Evolutionary conservation across 202 grass and related monocot genomes (phyloP).

Genomic region (Carex sylvatica): DNA sequence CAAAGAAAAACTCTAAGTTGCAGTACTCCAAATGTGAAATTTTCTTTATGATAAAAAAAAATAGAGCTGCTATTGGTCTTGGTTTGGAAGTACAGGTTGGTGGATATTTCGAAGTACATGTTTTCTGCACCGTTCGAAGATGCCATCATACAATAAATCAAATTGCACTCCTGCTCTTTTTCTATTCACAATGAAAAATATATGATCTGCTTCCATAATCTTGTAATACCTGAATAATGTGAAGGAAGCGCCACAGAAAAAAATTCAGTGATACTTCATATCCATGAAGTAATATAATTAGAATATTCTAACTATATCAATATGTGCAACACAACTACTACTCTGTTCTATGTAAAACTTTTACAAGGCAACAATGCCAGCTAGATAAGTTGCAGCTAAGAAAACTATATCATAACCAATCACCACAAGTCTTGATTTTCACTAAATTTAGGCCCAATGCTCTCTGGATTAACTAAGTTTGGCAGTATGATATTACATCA

Average conservation of each 20-base stretch:
- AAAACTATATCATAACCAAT: background rate
- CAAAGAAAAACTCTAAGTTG: constrained; percentile 11
- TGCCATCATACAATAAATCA: constrained; percentile 86
- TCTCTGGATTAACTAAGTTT: background rate
- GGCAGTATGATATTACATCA: background rate
- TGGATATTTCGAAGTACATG: constrained; percentile 57
- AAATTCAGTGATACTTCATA: background rate
- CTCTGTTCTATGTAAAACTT: background rate
- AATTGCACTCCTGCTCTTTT: constrained; percentile 95
- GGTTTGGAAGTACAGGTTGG: constrained; percentile 54
- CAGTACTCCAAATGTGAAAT: background rate
- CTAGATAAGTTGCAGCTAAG: background rate
- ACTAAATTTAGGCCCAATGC: constrained; percentile 6
- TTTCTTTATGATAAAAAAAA: constrained; percentile 10
- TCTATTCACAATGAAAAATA: constrained; percentile 90
- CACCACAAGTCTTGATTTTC: background rate
- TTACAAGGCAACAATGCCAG: background rate
- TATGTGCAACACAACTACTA: background rate
- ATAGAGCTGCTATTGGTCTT: constrained; percentile 47
- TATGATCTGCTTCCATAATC: constrained; percentile 92
- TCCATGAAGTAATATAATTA: background rate
- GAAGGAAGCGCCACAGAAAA: background rate
- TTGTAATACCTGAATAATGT: constrained; percentile 72
- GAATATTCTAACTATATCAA: background rate
- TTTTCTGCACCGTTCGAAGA: constrained; percentile 93